Evolutionary conservation across 129 eudicot genomes (phyloP).

Genomic region (Helianthus annuus): HanXRQr2.0-SUNRISE NC_035446.2:169876915-169877414

Average conservation of each 20-base stretch:
- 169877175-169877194: slow-evolving; percentile 98
- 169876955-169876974: slow-evolving; percentile 71
- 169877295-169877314: slow-evolving; percentile 83
- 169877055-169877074: slow-evolving; percentile 22
- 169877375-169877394: slow-evolving; percentile 95
- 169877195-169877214: slow-evolving; percentile 87
- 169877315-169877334: slow-evolving; percentile 71
- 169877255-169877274: neutral
- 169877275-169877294: slow-evolving; percentile 13
- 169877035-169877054: slow-evolving; percentile 50
- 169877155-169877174: slow-evolving; percentile 96
- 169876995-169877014: slow-evolving; percentile 50
- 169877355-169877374: slow-evolving; percentile 92
- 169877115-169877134: slow-evolving; percentile 97
- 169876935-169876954: slow-evolving; percentile 55
- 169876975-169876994: slow-evolving; percentile 83
- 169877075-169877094: slow-evolving; percentile 66
- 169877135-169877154: slow-evolving; percentile 87
- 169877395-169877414: slow-evolving; percentile 74
- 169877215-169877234: neutral
- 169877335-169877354: slow-evolving; percentile 83
- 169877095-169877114: slow-evolving; percentile 85
- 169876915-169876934: slow-evolving; percentile 80
- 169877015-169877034: slow-evolving; percentile 38
- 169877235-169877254: no score